Conservation (phyloP, 2,329 filamentous ascomycete genomes). For the Curvularia lunata region DNA sequence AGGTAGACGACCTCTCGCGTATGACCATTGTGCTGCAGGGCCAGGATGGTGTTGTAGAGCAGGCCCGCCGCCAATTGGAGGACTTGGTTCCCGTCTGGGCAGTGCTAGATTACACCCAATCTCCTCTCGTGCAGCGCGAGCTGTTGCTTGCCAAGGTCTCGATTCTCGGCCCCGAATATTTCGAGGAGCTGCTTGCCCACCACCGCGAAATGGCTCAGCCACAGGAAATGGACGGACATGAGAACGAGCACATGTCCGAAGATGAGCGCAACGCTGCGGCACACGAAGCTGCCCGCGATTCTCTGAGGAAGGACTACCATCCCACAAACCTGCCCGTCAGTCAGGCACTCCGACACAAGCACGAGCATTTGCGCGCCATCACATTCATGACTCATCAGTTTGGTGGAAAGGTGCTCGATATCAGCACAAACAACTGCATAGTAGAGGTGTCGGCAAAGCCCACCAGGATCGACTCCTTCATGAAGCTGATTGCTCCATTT, state of each 20-base stretch:
- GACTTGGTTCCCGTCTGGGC: constrained; percentile 98
- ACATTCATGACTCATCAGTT: constrained; percentile 98
- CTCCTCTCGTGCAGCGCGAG: constrained; percentile 94
- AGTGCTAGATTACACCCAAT: constrained; percentile 91
- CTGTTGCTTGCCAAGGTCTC: constrained; percentile 95
- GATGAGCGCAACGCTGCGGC: constrained; percentile 41
- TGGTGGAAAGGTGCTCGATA: constrained; percentile 95
- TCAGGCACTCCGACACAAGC: constrained; percentile 93
- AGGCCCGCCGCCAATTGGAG: constrained; percentile 92
- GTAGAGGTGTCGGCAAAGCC: constrained; percentile 96
- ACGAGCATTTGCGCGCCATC: constrained; percentile 94
- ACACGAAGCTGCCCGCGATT: constrained; percentile 48
- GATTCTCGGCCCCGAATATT: constrained; percentile 96
- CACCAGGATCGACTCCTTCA: constrained; percentile 91
- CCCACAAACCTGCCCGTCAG: constrained; percentile 84
- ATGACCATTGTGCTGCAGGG: constrained; percentile 99
- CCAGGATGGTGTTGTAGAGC: constrained; percentile 96
- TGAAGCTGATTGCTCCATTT: constrained; percentile 93
- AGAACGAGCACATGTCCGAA: constrained; percentile 37
- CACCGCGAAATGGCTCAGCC: constrained; percentile 83
- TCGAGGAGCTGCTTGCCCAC: constrained; percentile 93
- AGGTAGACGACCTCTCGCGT: constrained; percentile 93
- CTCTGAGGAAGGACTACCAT: constrained; percentile 74
- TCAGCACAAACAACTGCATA: constrained; percentile 98
- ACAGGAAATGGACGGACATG: constrained; percentile 40